phyloP scores from a whole-genome alignment of 2,329 filamentous ascomycete species.

The Monilinia vaccinii-corymbosi region DNA sequence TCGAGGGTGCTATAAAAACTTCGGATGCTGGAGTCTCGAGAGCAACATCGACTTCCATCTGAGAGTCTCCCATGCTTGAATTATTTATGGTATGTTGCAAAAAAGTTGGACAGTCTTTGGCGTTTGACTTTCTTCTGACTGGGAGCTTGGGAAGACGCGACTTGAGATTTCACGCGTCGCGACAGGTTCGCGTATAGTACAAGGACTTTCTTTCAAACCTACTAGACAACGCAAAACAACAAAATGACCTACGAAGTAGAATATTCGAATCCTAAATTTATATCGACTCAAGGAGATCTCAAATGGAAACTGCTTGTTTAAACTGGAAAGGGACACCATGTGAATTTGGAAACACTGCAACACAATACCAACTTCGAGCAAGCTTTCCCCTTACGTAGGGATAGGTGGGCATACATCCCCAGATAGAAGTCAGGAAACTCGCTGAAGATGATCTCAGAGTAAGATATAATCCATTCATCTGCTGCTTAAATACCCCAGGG shows the following conservation, averaged over 20 bases:
- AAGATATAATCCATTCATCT: neutral
- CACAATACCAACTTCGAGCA: too few species aligned
- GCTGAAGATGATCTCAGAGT: neutral
- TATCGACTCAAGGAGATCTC: too few species aligned
- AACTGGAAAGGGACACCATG: too few species aligned
- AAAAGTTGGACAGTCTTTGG: neutral
- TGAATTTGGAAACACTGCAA: too few species aligned
- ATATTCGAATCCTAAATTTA: too few species aligned
- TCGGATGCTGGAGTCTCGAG: slow-evolving; percentile 31
- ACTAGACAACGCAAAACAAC: too few species aligned
- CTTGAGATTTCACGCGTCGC: neutral
- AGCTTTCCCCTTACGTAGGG: too few species aligned
- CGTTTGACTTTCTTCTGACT: neutral
- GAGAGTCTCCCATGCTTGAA: slow-evolving; percentile 30
- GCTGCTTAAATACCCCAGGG: neutral
- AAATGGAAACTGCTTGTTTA: too few species aligned
- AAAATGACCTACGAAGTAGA: too few species aligned
- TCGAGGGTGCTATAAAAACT: slow-evolving; percentile 60
- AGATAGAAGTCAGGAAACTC: neutral
- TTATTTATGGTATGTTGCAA: neutral
- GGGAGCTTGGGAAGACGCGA: neutral
- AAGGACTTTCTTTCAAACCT: neutral
- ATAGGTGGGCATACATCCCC: neutral
- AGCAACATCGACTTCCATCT: slow-evolving; percentile 25
- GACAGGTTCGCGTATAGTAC: slow-evolving; percentile 7